A percentile compares a stretch with the other conserved stretches of the same genome.
These are phyloP conservation scores for Coemansia furcata DNA, from an alignment of 192 early-diverging fungal genomes.

Conservation along the genomic window DNA sequence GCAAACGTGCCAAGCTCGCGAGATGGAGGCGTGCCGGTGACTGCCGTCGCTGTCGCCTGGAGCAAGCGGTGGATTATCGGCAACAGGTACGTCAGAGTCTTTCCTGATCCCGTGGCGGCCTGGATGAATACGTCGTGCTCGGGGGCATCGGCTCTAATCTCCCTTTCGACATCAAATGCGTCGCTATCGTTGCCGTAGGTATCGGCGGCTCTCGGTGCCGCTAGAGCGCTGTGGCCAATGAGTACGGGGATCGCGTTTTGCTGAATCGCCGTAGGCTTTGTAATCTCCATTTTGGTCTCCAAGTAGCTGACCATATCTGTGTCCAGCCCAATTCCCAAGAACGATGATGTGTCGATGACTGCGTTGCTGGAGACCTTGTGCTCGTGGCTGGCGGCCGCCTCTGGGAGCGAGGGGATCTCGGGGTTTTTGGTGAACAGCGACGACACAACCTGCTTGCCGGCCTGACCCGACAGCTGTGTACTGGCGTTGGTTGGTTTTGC, in stretches of 20 bases:
- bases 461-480: constrained; percentile 55
- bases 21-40: constrained; percentile 47
- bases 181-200: constrained; percentile 14
- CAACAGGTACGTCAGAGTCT: constrained; percentile 91
- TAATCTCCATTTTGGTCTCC: constrained; percentile 68
- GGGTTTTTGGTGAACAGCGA: constrained; percentile 82
- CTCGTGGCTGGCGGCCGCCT: constrained; percentile 14
- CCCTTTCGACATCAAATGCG: constrained; percentile 45
- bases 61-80: constrained; percentile 92
- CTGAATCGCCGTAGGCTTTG: constrained; percentile 87
- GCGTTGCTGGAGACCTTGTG: constrained; percentile 46
- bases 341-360: constrained; percentile 54
- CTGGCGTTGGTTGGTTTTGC: constrained; percentile 19
- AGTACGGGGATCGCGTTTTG: constrained; percentile 76
- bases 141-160: constrained; percentile 21
- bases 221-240: constrained; percentile 45
- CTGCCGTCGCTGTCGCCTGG: constrained; percentile 53
- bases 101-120: constrained; percentile 97
- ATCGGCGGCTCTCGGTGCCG: background rate
- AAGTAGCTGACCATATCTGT: constrained; percentile 68
- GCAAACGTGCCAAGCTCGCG: constrained; percentile 84
- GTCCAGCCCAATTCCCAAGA: constrained; percentile 78
- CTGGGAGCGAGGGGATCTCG: constrained; percentile 41
- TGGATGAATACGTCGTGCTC: constrained; percentile 85
- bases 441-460: constrained; percentile 63